A percentile compares a stretch with the other conserved stretches of the same genome.
Conservation (phyloP, 768 basidiomycete genomes). For the Leccinum rimulosum region DNA sequence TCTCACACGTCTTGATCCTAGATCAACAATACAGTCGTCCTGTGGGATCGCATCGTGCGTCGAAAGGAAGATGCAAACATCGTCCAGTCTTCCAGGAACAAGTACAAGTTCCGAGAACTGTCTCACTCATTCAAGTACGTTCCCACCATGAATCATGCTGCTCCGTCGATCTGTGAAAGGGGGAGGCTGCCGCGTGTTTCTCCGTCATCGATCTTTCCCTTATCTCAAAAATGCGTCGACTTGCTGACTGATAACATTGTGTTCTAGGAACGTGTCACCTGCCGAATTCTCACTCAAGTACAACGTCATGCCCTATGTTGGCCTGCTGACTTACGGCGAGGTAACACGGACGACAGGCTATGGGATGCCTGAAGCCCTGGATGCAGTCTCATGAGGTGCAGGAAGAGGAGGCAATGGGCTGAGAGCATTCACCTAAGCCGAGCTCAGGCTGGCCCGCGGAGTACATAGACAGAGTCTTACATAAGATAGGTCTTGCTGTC, state of each 20-base stretch:
- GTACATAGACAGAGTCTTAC: conserved; percentile 9
- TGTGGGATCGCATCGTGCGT: conserved; percentile 92
- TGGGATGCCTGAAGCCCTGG: conserved; percentile 32
- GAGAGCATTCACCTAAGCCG: conserved; percentile 7
- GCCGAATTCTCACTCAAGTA: conserved; percentile 78
- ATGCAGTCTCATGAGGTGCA: conserved; percentile 27
- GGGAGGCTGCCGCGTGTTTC: conserved; percentile 21
- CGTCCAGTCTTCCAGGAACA: conserved; percentile 54
- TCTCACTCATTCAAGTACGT: conserved; percentile 74
- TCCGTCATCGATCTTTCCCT: conserved; percentile 13
- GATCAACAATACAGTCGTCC: conserved; percentile 75
- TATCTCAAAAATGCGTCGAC: conserved; percentile 8
- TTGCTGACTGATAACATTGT: conserved; percentile 18
- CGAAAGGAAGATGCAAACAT: conserved; percentile 72
- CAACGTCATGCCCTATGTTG: conserved; percentile 90
- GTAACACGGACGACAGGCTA: conserved; percentile 48
- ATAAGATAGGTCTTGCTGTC: conserved; percentile 13
- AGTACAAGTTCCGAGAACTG: conserved; percentile 80
- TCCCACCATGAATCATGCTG: conserved; percentile 1
- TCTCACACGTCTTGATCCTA: conserved; percentile 28
- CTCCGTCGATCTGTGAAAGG: not conserved
- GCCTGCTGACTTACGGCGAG: conserved; percentile 74
- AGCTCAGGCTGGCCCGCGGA: conserved; percentile 21
- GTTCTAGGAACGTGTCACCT: conserved; percentile 56
- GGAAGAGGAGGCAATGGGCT: not conserved